phyloP scores from a whole-genome alignment of 176 grass and related monocot species.

The Hyparrhenia diplandra region DNA sequence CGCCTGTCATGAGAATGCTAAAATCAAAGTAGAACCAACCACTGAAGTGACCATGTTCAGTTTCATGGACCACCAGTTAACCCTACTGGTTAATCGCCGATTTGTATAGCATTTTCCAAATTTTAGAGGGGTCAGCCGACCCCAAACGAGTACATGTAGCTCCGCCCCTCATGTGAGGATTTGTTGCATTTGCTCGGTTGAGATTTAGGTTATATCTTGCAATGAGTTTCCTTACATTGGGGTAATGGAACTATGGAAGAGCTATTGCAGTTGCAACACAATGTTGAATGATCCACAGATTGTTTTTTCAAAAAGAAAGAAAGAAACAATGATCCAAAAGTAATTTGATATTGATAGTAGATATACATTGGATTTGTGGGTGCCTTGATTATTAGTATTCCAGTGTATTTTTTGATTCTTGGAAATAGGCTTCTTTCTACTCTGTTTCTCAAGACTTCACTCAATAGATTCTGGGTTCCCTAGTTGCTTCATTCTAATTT shows the following conservation, averaged over 20 bases:
- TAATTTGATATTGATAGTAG: background rate
- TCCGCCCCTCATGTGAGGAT: background rate
- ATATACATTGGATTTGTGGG: background rate
- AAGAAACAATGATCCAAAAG: background rate
- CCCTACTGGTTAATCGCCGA: too few relatives aligned
- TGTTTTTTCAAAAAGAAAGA: too few relatives aligned
- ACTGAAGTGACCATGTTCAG: background rate
- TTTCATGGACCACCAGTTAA: background rate
- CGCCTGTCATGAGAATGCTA: background rate
- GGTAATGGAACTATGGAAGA: background rate
- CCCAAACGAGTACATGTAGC: too few relatives aligned
- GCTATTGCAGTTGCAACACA: background rate
- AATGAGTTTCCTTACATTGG: background rate
- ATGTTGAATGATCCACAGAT: background rate
- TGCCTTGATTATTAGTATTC: background rate
- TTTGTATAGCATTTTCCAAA: too few relatives aligned
- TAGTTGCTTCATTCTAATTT: constrained; percentile 2
- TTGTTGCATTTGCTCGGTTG: background rate
- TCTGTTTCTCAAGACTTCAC: too few relatives aligned
- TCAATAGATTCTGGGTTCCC: background rate
- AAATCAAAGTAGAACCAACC: too few relatives aligned
- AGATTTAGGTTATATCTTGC: background rate
- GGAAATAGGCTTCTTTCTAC: too few relatives aligned
- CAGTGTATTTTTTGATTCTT: too few relatives aligned
- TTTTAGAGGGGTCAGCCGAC: too few relatives aligned